These are phyloP conservation scores for Moesziomyces antarcticus DNA, from an alignment of 1,284 basidiomycete genomes.

Conservation along the genomic window DNA sequence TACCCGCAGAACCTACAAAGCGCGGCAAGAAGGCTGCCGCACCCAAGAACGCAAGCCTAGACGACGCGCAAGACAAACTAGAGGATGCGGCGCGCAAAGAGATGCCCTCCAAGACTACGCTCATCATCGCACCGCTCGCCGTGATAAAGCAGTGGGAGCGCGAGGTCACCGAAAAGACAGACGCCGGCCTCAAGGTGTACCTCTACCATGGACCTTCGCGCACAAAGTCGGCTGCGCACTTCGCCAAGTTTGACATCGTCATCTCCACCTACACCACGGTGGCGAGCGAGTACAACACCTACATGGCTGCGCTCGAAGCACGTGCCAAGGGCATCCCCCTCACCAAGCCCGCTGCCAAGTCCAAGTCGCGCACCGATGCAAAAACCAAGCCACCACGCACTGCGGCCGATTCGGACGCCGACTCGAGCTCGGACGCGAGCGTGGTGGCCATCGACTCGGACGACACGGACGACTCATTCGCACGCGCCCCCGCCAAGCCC, in stretches of 20 bases:
- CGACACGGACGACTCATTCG: slow-evolving; percentile 61
- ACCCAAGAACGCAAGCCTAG: not conserved
- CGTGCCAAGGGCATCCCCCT: slow-evolving; percentile 15
- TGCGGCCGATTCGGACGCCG: slow-evolving; percentile 32
- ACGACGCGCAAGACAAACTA: slow-evolving; percentile 6
- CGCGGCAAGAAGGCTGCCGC: slow-evolving; percentile 13
- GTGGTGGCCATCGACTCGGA: slow-evolving; percentile 66
- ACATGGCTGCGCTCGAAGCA: slow-evolving; percentile 24
- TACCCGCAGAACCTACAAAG: slow-evolving; percentile 11
- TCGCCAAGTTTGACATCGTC: slow-evolving; percentile 58
- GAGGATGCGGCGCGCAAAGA: slow-evolving; percentile 24
- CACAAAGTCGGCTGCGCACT: slow-evolving; percentile 45
- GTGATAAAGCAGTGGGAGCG: slow-evolving; percentile 91
- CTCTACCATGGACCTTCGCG: slow-evolving; percentile 62
- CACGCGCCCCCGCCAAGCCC: slow-evolving; percentile 65
- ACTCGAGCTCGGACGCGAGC: slow-evolving; percentile 14
- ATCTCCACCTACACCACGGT: slow-evolving; percentile 64
- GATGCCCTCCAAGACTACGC: slow-evolving; percentile 43
- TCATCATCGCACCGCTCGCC: slow-evolving; percentile 71
- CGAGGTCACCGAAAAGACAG: slow-evolving; percentile 83
- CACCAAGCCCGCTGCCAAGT: slow-evolving; percentile 2
- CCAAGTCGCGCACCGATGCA: slow-evolving; percentile 13
- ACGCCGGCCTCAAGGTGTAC: slow-evolving; percentile 56
- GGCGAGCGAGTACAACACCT: slow-evolving; percentile 51
- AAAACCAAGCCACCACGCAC: slow-evolving; percentile 11